A percentile compares a stretch with the other conserved stretches of the same genome.
Evolutionary conservation across 2,329 filamentous ascomycete species (phyloP).

Genomic region (Colletotrichum shisoi): DNA sequence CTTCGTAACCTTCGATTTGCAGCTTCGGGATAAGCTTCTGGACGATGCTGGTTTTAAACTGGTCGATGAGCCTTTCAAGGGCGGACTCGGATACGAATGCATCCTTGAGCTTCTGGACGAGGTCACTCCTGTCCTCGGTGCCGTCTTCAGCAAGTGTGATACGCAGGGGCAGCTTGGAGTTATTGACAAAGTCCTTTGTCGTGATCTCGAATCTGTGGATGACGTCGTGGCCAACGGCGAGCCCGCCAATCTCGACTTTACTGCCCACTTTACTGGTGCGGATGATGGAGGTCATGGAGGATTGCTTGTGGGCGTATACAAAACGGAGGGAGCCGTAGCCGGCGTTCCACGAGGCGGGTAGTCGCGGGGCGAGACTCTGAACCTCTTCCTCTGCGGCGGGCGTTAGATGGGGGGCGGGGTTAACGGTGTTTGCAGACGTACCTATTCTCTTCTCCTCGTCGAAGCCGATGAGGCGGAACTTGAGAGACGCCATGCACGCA

Average conservation of each 20-base stretch:
- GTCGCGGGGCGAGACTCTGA: constrained; percentile 64
- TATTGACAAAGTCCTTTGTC: constrained; percentile 76
- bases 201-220: constrained; percentile 80
- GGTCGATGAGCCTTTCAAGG: constrained; percentile 72
- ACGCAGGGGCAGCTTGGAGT: constrained; percentile 63
- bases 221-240: constrained; percentile 81
- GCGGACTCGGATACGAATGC: constrained; percentile 78
- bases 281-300: constrained; percentile 82
- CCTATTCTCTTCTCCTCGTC: constrained; percentile 80
- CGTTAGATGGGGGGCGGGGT: constrained; percentile 9
- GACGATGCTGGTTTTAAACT: constrained; percentile 81
- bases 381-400: constrained; percentile 62
- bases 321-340: constrained; percentile 77
- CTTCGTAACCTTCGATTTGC: constrained; percentile 80
- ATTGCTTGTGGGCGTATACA: constrained; percentile 85
- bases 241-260: constrained; percentile 83
- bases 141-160: constrained; percentile 58
- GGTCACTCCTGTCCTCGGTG: constrained; percentile 59
- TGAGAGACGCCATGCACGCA: constrained; percentile 80
- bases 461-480: constrained; percentile 84
- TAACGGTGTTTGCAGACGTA: constrained; percentile 49
- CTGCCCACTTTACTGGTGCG: constrained; percentile 82
- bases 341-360: constrained; percentile 83
- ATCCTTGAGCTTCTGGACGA: constrained; percentile 60
- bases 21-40: constrained; percentile 83